Evolutionary conservation across 345 rosid species (phyloP).

Genomic region (Lenwebbia sp.): DNA sequence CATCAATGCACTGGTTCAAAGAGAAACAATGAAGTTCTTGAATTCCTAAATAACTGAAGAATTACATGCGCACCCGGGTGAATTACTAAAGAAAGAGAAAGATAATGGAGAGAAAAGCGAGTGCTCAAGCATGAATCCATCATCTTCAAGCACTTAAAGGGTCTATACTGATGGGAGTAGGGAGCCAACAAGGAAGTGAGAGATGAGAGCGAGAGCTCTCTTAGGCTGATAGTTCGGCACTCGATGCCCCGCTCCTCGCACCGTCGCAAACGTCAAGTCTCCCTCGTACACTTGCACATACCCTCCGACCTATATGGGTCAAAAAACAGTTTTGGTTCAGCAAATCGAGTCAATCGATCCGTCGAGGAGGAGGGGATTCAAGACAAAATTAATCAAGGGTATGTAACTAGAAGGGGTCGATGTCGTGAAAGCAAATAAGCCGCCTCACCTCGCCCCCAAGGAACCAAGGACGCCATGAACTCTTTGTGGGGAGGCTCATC

Average conservation of each 20-base stretch:
- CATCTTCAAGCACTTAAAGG: slow-evolving; percentile 9
- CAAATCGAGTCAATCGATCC: neutral
- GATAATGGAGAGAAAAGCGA: neutral
- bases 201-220: slow-evolving; percentile 60
- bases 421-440: neutral
- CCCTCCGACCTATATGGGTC: slow-evolving; percentile 50
- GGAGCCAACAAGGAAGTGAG: slow-evolving; percentile 50
- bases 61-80: neutral
- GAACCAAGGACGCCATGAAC: slow-evolving; percentile 80
- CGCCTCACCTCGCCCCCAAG: slow-evolving; percentile 39
- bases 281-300: slow-evolving; percentile 62
- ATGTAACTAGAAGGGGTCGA: neutral
- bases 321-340: neutral
- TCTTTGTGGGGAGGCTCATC: slow-evolving; percentile 47
- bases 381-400: neutral
- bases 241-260: slow-evolving; percentile 83
- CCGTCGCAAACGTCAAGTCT: slow-evolving; percentile 63
- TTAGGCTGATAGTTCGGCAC: slow-evolving; percentile 81
- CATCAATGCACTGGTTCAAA: neutral
- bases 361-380: no score
- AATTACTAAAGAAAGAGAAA: neutral
- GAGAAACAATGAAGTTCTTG: neutral
- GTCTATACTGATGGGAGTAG: slow-evolving; percentile 32
- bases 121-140: neutral
- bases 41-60: neutral